Percentiles rank a stretch among this genome's conserved stretches.
Evolutionary conservation across 768 basidiomycete species (phyloP).

Genomic region (Royoungia palumana): DNA sequence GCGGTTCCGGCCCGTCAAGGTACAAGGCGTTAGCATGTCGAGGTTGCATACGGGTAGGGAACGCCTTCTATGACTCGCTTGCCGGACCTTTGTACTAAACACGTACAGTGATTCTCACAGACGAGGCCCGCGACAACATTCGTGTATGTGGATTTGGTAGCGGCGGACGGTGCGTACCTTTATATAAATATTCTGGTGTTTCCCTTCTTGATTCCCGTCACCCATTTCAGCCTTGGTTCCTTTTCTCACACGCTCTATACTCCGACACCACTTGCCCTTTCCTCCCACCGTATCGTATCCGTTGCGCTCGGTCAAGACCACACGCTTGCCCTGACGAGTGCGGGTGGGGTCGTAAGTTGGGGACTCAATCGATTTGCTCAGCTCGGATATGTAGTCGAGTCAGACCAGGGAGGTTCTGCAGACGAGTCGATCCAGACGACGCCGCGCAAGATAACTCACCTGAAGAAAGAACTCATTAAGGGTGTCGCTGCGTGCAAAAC

Average conservation of each 20-base stretch:
- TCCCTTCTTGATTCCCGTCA: neutral
- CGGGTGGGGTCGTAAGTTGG: constrained; percentile 87
- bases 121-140: constrained; percentile 69
- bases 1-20: constrained; percentile 60
- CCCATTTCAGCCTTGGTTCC: constrained; percentile 57
- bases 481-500: constrained; percentile 77
- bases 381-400: constrained; percentile 81
- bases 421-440: constrained; percentile 76
- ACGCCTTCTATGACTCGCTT: neutral
- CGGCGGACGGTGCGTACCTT: constrained; percentile 74
- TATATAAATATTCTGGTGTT: neutral
- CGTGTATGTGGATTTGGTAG: constrained; percentile 88
- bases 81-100: neutral
- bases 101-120: constrained; percentile 56
- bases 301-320: constrained; percentile 94
- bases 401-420: constrained; percentile 37
- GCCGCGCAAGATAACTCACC: constrained; percentile 71
- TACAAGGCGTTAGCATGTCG: constrained; percentile 74
- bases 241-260: constrained; percentile 76
- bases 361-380: constrained; percentile 88
- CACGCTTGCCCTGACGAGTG: constrained; percentile 76
- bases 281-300: constrained; percentile 53
- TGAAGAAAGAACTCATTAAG: constrained; percentile 27
- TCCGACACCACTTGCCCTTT: constrained; percentile 57
- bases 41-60: constrained; percentile 76